A percentile compares a stretch with the other conserved stretches of the same genome.
Evolutionary conservation across 768 basidiomycete species (phyloP).

Genomic region (Suillus americanus): DNA sequence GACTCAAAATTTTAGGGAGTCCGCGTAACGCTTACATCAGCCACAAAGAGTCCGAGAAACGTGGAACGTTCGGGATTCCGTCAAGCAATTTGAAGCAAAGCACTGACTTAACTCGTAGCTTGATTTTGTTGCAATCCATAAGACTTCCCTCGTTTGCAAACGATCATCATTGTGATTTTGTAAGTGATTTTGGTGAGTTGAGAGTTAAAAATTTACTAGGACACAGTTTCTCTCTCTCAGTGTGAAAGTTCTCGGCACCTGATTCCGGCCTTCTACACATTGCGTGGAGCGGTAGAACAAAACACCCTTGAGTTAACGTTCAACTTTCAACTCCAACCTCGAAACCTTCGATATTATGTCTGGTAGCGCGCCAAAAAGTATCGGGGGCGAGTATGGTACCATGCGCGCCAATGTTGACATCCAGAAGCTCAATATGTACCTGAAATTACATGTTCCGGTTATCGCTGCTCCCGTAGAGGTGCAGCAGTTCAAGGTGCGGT

Average conservation of each 20-base stretch:
- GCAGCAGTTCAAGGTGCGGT: slow-evolving; percentile 88
- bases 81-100: not conserved
- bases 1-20: slow-evolving; percentile 44
- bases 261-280: not conserved
- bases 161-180: not conserved
- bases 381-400: slow-evolving; percentile 76
- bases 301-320: not conserved
- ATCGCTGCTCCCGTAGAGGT: slow-evolving; percentile 69
- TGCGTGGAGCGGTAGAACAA: not conserved
- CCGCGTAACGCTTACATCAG: slow-evolving; percentile 23
- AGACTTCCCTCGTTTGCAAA: not conserved
- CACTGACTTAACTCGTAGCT: not conserved
- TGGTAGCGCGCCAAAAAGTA: slow-evolving; percentile 36
- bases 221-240: not conserved
- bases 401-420: slow-evolving; percentile 71
- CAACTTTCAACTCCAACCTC: not conserved
- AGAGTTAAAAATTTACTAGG: not conserved
- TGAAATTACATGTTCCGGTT: slow-evolving; percentile 51
- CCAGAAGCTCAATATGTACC: slow-evolving; percentile 62
- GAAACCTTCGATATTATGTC: slow-evolving; percentile 18
- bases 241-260: not conserved
- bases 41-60: not conserved
- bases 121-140: not conserved
- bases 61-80: slow-evolving; percentile 16
- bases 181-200: not conserved